These are phyloP conservation scores for Penicillium sp. DNA, from an alignment of 2,329 filamentous ascomycete species.

Conservation along the genomic window DNA sequence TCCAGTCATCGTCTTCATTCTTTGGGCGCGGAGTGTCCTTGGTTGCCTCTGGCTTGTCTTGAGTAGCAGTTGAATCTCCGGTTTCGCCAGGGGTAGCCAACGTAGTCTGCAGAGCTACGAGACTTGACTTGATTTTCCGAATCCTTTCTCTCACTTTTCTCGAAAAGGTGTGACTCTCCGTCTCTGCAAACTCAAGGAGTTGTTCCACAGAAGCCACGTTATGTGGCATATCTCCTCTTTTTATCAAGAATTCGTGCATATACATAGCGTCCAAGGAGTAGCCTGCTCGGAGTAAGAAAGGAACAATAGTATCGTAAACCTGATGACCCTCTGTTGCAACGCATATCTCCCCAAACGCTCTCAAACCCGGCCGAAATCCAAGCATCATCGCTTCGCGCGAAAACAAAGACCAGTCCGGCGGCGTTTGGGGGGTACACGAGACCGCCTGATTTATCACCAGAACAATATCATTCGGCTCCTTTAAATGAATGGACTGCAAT, in stretches of 20 bases:
- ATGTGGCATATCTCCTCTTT: constrained; percentile 40
- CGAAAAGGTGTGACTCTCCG: constrained; percentile 26
- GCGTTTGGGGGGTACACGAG: constrained; percentile 19
- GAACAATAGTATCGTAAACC: constrained; percentile 44
- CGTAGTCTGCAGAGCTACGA: constrained; percentile 7
- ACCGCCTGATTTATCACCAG: constrained; percentile 26
- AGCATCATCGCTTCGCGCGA: constrained; percentile 11
- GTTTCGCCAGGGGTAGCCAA: constrained; percentile 17
- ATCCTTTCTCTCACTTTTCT: constrained; percentile 6
- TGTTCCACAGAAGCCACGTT: constrained; percentile 35
- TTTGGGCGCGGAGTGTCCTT: neutral
- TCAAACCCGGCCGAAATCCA: constrained; percentile 23
- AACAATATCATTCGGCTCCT: constrained; percentile 26
- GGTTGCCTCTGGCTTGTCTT: constrained; percentile 13
- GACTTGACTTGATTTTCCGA: constrained; percentile 2
- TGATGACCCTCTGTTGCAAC: constrained; percentile 31
- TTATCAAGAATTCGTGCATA: constrained; percentile 46
- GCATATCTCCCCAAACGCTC: constrained; percentile 42
- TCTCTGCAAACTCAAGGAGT: constrained; percentile 37
- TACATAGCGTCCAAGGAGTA: constrained; percentile 37
- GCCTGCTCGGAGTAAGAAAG: constrained; percentile 35
- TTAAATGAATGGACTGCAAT: constrained; percentile 32
- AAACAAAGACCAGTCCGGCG: constrained; percentile 17
- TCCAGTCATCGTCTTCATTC: constrained; percentile 5
- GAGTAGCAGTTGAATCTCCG: neutral